phyloP scores from a whole-genome alignment of 441 rosid genomes.

The Isatis lusitanica region DNA sequence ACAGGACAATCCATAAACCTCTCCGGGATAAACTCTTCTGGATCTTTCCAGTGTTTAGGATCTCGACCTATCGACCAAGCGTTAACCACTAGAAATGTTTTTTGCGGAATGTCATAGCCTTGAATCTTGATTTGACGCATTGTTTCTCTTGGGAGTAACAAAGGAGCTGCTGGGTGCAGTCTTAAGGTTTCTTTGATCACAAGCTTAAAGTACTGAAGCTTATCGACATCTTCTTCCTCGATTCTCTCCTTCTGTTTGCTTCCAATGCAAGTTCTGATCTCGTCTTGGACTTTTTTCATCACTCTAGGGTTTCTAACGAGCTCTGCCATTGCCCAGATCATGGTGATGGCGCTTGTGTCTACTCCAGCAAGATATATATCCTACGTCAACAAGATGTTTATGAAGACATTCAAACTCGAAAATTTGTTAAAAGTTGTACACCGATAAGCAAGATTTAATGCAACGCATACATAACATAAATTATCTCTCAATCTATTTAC shows the following conservation, averaged over 20 bases:
- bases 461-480: too few relatives aligned
- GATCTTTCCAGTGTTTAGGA: slow-evolving; percentile 26
- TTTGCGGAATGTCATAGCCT: slow-evolving; percentile 24
- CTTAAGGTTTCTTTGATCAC: slow-evolving; percentile 57
- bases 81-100: slow-evolving; percentile 21
- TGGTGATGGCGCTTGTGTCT: slow-evolving; percentile 50
- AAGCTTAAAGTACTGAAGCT: slow-evolving; percentile 42
- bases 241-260: slow-evolving; percentile 39
- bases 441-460: neutral
- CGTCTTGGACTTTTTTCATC: slow-evolving; percentile 44
- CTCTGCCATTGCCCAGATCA: slow-evolving; percentile 54
- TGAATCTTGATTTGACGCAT: slow-evolving; percentile 32
- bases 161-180: slow-evolving; percentile 50
- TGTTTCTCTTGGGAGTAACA: slow-evolving; percentile 45
- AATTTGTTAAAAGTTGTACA: neutral
- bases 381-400: slow-evolving; percentile 22
- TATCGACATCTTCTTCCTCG: slow-evolving; percentile 40
- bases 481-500: too few relatives aligned
- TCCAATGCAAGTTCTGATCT: slow-evolving; percentile 36
- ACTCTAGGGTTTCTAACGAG: slow-evolving; percentile 42
- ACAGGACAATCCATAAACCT: slow-evolving; percentile 28
- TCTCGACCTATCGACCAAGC: slow-evolving; percentile 35
- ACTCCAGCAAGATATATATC: slow-evolving; percentile 49
- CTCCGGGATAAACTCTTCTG: slow-evolving; percentile 36
- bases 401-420: neutral